Conservation (phyloP, 2,329 filamentous ascomycete genomes). For the Botrytis byssoidea region DNA sequence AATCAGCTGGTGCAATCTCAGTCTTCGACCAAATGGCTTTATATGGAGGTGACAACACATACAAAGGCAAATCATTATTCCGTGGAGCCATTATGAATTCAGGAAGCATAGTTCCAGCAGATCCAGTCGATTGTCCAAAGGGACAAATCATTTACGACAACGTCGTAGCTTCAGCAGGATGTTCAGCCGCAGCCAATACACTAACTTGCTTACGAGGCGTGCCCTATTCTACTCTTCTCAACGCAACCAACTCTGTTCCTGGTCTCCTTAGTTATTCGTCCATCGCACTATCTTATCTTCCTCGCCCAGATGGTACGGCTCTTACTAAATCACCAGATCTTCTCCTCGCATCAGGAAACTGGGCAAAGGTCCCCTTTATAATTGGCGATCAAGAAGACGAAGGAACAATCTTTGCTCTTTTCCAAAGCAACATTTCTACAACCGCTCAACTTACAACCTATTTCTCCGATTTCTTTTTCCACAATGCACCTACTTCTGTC, state of each 20-base stretch:
- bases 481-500: constrained; percentile 49
- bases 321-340: constrained; percentile 63
- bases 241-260: constrained; percentile 69
- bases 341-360: constrained; percentile 52
- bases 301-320: constrained; percentile 66
- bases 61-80: constrained; percentile 75
- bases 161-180: constrained; percentile 61
- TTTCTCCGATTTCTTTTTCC: constrained; percentile 59
- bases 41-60: constrained; percentile 69
- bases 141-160: constrained; percentile 63
- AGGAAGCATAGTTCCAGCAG: constrained; percentile 60
- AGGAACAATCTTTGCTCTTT: constrained; percentile 70
- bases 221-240: constrained; percentile 59
- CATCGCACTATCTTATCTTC: constrained; percentile 70
- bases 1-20: constrained; percentile 64
- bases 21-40: constrained; percentile 74
- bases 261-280: constrained; percentile 65
- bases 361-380: constrained; percentile 60
- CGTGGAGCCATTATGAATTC: constrained; percentile 77
- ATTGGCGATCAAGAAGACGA: constrained; percentile 79
- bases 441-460: constrained; percentile 60
- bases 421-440: constrained; percentile 66
- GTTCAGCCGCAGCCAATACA: constrained; percentile 54
- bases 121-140: constrained; percentile 63
- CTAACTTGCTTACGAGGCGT: constrained; percentile 64